phyloP scores from a whole-genome alignment of 225 moss, liverwort and hornwort genomes.

The Sphagnum tenellum region DNA sequence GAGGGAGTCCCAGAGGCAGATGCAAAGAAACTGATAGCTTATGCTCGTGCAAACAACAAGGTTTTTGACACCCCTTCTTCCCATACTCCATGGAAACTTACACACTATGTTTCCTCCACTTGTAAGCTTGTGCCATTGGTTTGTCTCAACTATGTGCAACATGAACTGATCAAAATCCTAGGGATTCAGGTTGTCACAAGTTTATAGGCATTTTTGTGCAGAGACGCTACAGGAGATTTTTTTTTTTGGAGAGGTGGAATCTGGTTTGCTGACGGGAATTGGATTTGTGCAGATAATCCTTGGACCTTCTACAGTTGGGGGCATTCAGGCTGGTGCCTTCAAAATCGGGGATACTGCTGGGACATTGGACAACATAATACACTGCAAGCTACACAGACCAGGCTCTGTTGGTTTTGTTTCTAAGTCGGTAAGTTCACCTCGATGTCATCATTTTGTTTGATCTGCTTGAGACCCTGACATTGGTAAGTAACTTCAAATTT shows the following conservation, averaged over 20 bases:
- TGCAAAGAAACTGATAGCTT: conserved; percentile 79
- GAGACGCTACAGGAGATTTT: no score
- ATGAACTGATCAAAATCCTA: no score
- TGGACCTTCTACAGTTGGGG: conserved; percentile 90
- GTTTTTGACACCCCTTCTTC: conserved; percentile 9
- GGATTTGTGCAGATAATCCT: conserved; percentile 16
- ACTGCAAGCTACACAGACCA: conserved; percentile 87
- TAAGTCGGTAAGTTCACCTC: conserved; percentile 48
- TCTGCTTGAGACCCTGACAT: no score
- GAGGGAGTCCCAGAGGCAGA: conserved; percentile 93
- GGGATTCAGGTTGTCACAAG: no score
- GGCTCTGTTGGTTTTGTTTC: conserved; percentile 94
- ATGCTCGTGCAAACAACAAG: conserved; percentile 80
- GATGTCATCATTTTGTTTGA: background rate
- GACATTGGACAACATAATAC: conserved; percentile 82
- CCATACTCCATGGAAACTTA: background rate
- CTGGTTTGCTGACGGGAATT: background rate
- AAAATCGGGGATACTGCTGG: conserved; percentile 97
- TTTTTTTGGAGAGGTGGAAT: no score
- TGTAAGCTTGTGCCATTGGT: no score
- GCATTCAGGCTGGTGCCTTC: conserved; percentile 90
- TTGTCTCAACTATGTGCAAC: no score
- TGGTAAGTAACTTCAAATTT: no score
- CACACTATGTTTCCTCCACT: background rate
- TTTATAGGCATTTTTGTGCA: no score